phyloP scores from a whole-genome alignment of 176 grass and related monocot species.

The Paspalum vaginatum region DNA sequence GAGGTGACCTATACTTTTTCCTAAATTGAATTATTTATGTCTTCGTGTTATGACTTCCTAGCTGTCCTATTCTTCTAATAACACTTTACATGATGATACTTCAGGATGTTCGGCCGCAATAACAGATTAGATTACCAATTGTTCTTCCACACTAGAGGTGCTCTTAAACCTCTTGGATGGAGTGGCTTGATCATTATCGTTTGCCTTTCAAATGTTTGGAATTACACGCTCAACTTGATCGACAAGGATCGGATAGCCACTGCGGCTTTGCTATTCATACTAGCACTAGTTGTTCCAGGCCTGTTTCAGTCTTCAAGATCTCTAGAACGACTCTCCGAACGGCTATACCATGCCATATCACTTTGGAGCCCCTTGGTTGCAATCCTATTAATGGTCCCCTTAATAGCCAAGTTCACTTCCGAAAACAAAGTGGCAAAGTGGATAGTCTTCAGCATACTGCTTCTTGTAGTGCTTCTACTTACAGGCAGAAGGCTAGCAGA shows the following conservation, averaged over 20 bases:
- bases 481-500: background rate
- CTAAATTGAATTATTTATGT: no score
- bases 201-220: background rate
- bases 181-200: background rate
- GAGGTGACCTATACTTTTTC: no score
- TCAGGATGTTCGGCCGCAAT: conserved; percentile 15
- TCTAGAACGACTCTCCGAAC: background rate
- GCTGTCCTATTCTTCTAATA: no score
- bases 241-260: no score
- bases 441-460: background rate
- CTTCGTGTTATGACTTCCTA: no score
- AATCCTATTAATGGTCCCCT: background rate
- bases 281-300: background rate
- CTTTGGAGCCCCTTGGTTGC: background rate
- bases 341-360: background rate
- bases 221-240: no score
- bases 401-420: background rate
- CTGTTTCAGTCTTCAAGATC: background rate
- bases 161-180: background rate
- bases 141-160: background rate
- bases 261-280: no score
- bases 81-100: background rate
- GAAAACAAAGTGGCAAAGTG: background rate
- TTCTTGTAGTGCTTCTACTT: background rate
- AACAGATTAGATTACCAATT: conserved; percentile 14